These are phyloP conservation scores for Agrocybe pediades DNA, from an alignment of 768 basidiomycete species.

Conservation along the genomic window DNA sequence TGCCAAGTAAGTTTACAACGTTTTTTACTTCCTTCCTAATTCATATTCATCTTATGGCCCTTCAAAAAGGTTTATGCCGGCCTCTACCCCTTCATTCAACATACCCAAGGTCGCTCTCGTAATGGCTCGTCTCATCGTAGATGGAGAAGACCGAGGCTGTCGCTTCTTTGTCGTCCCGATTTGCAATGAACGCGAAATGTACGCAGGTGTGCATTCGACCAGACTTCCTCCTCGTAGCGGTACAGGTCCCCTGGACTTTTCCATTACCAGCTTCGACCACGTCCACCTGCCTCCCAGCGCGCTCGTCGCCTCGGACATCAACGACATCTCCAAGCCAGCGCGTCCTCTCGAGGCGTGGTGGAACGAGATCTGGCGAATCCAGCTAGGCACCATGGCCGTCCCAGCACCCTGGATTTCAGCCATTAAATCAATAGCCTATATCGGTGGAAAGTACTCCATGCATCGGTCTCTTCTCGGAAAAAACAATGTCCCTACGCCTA, in stretches of 20 bases:
- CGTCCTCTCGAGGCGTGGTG: constrained; percentile 53
- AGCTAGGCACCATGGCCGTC: constrained; percentile 53
- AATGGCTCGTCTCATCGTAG: constrained; percentile 56
- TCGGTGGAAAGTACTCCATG: constrained; percentile 59
- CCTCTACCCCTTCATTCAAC: constrained; percentile 52
- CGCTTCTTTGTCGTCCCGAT: constrained; percentile 59
- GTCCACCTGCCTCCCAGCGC: constrained; percentile 53
- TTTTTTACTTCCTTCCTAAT: not conserved
- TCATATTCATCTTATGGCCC: constrained; percentile 5
- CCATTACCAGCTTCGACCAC: constrained; percentile 56
- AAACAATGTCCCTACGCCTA: constrained; percentile 42
- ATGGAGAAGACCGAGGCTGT: constrained; percentile 49
- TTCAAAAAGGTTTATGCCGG: constrained; percentile 62
- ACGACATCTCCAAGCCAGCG: constrained; percentile 38
- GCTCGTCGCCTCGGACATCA: constrained; percentile 46
- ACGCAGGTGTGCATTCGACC: constrained; percentile 49
- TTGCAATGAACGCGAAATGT: constrained; percentile 55
- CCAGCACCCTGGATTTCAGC: constrained; percentile 51
- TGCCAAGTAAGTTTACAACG: constrained; percentile 45
- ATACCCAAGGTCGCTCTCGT: constrained; percentile 59
- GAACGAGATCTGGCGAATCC: constrained; percentile 57
- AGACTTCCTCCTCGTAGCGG: constrained; percentile 54
- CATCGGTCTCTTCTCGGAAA: constrained; percentile 53
- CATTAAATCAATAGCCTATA: constrained; percentile 54
- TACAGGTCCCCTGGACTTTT: constrained; percentile 55